Evolutionary conservation across 2,329 filamentous ascomycete species (phyloP).

Genomic region (Colletotrichum abscissum): DNA sequence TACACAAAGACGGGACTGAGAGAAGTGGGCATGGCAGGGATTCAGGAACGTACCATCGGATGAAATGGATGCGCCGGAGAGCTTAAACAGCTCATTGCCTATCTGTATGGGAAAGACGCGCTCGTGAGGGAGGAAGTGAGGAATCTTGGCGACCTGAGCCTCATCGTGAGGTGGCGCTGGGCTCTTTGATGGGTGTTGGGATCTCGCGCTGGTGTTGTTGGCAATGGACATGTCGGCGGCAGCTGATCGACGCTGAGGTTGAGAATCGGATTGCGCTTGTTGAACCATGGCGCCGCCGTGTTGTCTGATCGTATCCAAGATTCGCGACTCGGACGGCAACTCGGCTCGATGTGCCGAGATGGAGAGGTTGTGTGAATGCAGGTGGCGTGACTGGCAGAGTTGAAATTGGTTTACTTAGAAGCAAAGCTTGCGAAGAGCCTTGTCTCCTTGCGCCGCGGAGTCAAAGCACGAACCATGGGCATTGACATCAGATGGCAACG

Average conservation of each 20-base stretch:
- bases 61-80: slow-evolving; percentile 78
- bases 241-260: background rate
- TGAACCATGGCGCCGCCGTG: background rate
- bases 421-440: slow-evolving; percentile 27
- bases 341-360: slow-evolving; percentile 6
- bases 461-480: slow-evolving; percentile 20
- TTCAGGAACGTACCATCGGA: slow-evolving; percentile 70
- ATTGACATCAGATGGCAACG: slow-evolving; percentile 9
- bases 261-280: background rate
- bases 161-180: slow-evolving; percentile 41
- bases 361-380: background rate
- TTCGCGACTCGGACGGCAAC: background rate
- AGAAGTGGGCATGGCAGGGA: background rate
- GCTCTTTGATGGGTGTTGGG: slow-evolving; percentile 23
- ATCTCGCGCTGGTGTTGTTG: slow-evolving; percentile 16
- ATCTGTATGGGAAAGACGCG: slow-evolving; percentile 82
- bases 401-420: background rate
- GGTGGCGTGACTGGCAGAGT: background rate
- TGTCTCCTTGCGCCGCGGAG: slow-evolving; percentile 21
- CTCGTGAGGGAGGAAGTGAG: slow-evolving; percentile 72
- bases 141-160: slow-evolving; percentile 58
- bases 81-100: slow-evolving; percentile 76
- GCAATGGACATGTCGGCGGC: slow-evolving; percentile 26
- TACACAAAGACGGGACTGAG: background rate
- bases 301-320: background rate